Conservation (phyloP, 768 basidiomycete genomes). For the Cyclocybe aegerita region DNA sequence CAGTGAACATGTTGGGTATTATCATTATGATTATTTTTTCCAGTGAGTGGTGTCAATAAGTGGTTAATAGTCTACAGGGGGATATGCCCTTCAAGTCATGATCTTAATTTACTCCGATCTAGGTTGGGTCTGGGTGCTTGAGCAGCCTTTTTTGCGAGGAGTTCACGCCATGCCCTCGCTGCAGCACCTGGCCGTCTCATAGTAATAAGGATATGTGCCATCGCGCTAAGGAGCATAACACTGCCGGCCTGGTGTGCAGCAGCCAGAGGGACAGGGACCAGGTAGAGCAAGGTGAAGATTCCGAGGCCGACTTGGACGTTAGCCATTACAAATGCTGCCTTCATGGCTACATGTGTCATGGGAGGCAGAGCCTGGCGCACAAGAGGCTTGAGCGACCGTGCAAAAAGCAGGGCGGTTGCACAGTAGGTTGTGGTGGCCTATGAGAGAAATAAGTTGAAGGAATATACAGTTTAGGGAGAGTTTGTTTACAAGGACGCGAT, state of each 20-base stretch:
- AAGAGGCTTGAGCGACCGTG: constrained; percentile 52
- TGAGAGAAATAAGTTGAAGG: not conserved
- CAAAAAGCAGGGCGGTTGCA: constrained; percentile 62
- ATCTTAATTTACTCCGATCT: not conserved
- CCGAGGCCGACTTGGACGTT: constrained; percentile 76
- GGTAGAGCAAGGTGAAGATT: constrained; percentile 79
- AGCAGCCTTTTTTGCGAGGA: not conserved
- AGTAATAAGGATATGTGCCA: constrained; percentile 73
- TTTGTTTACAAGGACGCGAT: constrained; percentile 79
- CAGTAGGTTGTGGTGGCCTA: constrained; percentile 87
- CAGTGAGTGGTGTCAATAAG: not conserved
- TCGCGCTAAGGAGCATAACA: constrained; percentile 79
- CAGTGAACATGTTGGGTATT: not conserved
- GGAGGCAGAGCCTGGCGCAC: constrained; percentile 69
- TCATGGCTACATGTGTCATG: constrained; percentile 47
- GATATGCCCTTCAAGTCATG: too few species aligned
- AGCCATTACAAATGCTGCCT: constrained; percentile 72
- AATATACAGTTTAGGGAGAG: not conserved
- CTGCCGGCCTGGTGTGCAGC: constrained; percentile 96
- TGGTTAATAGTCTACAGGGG: too few species aligned
- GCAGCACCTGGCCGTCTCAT: constrained; percentile 69
- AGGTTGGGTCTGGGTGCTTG: not conserved
- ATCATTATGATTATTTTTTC: too few species aligned
- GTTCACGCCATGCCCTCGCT: constrained; percentile 57
- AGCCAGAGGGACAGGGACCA: constrained; percentile 91